phyloP scores from a whole-genome alignment of 2,329 filamentous ascomycete genomes.

The Phaeosphaeriaceae sp. region DNA sequence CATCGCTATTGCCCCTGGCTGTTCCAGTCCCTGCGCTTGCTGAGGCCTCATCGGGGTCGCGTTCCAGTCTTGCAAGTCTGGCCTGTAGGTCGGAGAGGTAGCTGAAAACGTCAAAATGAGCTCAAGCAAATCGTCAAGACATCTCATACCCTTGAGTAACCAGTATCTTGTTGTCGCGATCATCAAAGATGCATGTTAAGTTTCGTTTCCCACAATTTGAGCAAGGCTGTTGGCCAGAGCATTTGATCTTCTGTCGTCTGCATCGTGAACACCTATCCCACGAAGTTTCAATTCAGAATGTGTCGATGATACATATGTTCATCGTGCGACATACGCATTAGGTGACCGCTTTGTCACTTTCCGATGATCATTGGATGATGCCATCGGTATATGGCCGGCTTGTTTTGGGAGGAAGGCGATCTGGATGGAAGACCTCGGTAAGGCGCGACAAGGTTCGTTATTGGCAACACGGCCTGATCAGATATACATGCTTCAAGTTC shows the following conservation, averaged over 20 bases:
- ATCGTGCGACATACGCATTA: conserved; percentile 17
- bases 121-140: neutral
- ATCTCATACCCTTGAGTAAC: conserved; percentile 33
- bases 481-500: neutral
- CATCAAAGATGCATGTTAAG: conserved; percentile 35
- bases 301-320: neutral
- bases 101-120: conserved; percentile 11
- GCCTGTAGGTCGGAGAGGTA: conserved; percentile 36
- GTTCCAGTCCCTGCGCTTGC: neutral
- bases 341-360: conserved; percentile 3
- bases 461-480: neutral
- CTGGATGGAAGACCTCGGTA: neutral
- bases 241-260: conserved; percentile 42
- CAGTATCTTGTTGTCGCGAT: conserved; percentile 42
- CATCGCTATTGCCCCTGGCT: conserved; percentile 1
- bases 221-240: conserved; percentile 40
- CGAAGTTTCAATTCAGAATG: neutral
- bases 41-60: conserved; percentile 4
- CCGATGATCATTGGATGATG: neutral
- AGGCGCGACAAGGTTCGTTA: neutral
- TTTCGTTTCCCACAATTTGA: conserved; percentile 36
- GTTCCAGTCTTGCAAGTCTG: conserved; percentile 28
- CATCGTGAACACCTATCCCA: conserved; percentile 34
- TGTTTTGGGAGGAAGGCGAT: neutral
- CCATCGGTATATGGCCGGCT: neutral